Evolutionary conservation across 1,284 basidiomycete species (phyloP).

Genomic region (Neotropicomus parvogracilis): DNA sequence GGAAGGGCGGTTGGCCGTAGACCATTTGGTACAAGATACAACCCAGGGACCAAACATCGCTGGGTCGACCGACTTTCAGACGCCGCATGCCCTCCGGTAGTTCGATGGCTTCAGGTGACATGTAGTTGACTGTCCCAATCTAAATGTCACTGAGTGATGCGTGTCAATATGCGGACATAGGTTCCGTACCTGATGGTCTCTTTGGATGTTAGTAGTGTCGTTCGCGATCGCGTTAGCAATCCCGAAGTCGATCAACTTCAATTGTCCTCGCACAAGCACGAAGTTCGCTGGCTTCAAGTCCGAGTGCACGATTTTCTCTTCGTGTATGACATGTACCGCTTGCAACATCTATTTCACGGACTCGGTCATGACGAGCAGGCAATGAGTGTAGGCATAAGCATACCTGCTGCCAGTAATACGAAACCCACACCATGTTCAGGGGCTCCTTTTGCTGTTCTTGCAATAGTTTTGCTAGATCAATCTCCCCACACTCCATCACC

Average conservation of each 20-base stretch:
- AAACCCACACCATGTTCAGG: constrained; percentile 87
- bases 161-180: background rate
- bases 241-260: constrained; percentile 96
- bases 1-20: constrained; percentile 92
- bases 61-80: constrained; percentile 80
- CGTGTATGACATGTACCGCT: constrained; percentile 92
- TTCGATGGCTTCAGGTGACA: constrained; percentile 93
- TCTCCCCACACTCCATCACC: constrained; percentile 94
- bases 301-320: constrained; percentile 95
- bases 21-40: constrained; percentile 99
- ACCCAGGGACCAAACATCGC: constrained; percentile 96
- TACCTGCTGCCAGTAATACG: constrained; percentile 94
- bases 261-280: constrained; percentile 86
- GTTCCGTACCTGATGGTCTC: constrained; percentile 77
- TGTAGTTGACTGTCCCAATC: constrained; percentile 94
- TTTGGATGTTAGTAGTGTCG: constrained; percentile 94
- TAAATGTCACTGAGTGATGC: constrained; percentile 30
- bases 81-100: constrained; percentile 72
- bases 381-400: constrained; percentile 13
- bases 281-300: constrained; percentile 97
- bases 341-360: constrained; percentile 74
- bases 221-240: constrained; percentile 97
- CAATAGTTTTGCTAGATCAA: constrained; percentile 79
- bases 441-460: constrained; percentile 79
- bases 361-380: constrained; percentile 2